Evolutionary conservation across 163 green algal species (phyloP).

Genomic region (Botryococcus braunii): DNA sequence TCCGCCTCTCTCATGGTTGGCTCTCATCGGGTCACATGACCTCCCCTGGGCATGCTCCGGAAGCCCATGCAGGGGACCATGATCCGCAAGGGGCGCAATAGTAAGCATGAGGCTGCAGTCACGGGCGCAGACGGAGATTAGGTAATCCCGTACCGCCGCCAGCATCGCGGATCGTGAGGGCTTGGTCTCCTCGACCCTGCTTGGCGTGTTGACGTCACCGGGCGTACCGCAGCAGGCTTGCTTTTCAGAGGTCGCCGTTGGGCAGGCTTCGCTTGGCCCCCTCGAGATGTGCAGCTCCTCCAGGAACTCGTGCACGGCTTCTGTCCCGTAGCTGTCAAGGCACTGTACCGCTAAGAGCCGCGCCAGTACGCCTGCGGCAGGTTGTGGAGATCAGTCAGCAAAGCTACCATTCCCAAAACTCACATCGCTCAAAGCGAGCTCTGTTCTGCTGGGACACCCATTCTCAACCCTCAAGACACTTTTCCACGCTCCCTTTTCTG

Average conservation of each 20-base stretch:
- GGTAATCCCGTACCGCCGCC: slow-evolving; percentile 12
- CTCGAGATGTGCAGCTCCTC: slow-evolving; percentile 3
- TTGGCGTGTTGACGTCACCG: not conserved
- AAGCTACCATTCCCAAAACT: not conserved
- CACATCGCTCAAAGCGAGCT: not conserved
- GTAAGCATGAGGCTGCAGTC: slow-evolving; percentile 34
- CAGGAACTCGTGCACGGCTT: slow-evolving; percentile 15
- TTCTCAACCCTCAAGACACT: not conserved
- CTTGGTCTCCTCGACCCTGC: not conserved
- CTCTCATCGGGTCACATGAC: too few relatives aligned
- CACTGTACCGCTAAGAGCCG: slow-evolving; percentile 17
- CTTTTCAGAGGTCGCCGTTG: not conserved
- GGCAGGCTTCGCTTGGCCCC: not conserved
- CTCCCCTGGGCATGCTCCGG: too few relatives aligned
- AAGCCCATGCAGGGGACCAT: too few relatives aligned
- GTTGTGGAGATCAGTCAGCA: not conserved
- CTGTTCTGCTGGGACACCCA: not conserved
- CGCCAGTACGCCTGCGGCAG: slow-evolving; percentile 17
- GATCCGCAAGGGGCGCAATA: too few relatives aligned
- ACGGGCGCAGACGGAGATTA: slow-evolving; percentile 23
- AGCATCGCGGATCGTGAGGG: not conserved
- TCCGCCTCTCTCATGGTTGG: too few relatives aligned
- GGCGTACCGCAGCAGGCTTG: not conserved
- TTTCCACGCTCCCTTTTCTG: not conserved
- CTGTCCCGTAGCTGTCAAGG: slow-evolving; percentile 24